Conservation (phyloP, 768 basidiomycete species). For the Nidularia sp. region DNA sequence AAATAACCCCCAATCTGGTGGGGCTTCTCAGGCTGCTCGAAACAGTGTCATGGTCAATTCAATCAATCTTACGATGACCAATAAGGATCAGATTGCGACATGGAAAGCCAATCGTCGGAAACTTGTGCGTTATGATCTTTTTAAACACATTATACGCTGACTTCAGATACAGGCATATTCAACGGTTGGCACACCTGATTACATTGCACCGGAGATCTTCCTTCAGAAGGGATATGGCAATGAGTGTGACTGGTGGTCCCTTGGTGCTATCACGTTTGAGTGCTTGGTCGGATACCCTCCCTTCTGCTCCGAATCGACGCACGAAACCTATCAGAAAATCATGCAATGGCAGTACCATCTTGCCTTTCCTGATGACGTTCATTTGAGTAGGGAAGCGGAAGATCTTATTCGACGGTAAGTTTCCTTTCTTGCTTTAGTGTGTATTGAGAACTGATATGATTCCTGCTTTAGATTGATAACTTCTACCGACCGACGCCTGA, state of each 20-base stretch:
- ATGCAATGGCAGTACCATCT: constrained; percentile 90
- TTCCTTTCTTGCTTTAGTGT: background rate
- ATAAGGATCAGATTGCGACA: constrained; percentile 90
- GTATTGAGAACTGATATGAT: background rate
- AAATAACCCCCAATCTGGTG: constrained; percentile 38
- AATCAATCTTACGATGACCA: constrained; percentile 93
- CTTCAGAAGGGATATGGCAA: constrained; percentile 95
- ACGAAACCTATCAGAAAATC: constrained; percentile 98
- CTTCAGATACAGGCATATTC: constrained; percentile 74
- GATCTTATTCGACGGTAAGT: constrained; percentile 79
- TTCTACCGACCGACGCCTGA: constrained; percentile 73
- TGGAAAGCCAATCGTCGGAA: constrained; percentile 99
- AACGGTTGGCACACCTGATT: constrained; percentile 94
- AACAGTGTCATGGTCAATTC: constrained; percentile 98
- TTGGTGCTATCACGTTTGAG: constrained; percentile 98
- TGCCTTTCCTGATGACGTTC: constrained; percentile 89
- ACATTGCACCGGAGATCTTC: constrained; percentile 98
- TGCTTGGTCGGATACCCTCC: constrained; percentile 96
- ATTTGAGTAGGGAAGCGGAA: constrained; percentile 87
- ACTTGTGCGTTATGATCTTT: constrained; percentile 44
- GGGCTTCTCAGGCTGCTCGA: constrained; percentile 49
- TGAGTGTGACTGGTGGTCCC: constrained; percentile 99
- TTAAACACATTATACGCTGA: background rate
- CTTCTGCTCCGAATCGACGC: constrained; percentile 92
- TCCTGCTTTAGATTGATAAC: constrained; percentile 64